Evolutionary conservation across 2,329 filamentous ascomycete genomes (phyloP).

Genomic region (Helicocarpus griseus): DNA sequence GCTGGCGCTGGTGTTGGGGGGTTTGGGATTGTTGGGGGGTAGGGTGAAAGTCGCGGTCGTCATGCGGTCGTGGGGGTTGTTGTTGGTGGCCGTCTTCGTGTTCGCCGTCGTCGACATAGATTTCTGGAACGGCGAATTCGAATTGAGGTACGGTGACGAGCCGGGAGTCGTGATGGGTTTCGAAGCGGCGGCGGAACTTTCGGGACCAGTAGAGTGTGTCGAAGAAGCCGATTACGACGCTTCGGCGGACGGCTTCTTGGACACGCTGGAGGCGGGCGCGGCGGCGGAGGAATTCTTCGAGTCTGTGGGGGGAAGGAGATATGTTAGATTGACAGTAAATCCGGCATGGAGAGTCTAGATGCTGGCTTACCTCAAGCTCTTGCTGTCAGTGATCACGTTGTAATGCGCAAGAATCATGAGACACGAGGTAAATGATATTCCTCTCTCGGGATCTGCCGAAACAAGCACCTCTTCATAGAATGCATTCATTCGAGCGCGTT

Average conservation of each 20-base stretch:
- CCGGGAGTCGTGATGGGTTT: slow-evolving; percentile 61
- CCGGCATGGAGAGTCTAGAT: not conserved
- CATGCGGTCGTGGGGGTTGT: slow-evolving; percentile 19
- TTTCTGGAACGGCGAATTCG: slow-evolving; percentile 77
- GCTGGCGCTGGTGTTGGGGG: not conserved
- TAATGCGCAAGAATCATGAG: slow-evolving; percentile 96
- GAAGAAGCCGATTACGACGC: slow-evolving; percentile 89
- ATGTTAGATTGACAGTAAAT: slow-evolving; percentile 24
- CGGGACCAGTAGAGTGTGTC: slow-evolving; percentile 84
- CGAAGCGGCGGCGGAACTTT: slow-evolving; percentile 65
- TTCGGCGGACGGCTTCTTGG: slow-evolving; percentile 84
- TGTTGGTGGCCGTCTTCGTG: slow-evolving; percentile 17
- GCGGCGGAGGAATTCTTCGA: slow-evolving; percentile 90
- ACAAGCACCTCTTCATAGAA: slow-evolving; percentile 97
- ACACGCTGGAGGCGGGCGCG: slow-evolving; percentile 85
- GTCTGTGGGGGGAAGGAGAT: slow-evolving; percentile 36
- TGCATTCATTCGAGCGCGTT: slow-evolving; percentile 74
- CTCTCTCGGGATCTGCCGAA: slow-evolving; percentile 77
- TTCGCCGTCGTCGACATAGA: slow-evolving; percentile 74
- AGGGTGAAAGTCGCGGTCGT: slow-evolving; percentile 2
- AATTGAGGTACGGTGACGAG: slow-evolving; percentile 72
- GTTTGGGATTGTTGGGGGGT: not conserved
- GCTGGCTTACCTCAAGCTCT: slow-evolving; percentile 65
- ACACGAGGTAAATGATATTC: slow-evolving; percentile 84
- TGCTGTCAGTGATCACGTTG: slow-evolving; percentile 97